phyloP scores from a whole-genome alignment of 1,284 basidiomycete genomes.

The Chalciporus sp. region DNA sequence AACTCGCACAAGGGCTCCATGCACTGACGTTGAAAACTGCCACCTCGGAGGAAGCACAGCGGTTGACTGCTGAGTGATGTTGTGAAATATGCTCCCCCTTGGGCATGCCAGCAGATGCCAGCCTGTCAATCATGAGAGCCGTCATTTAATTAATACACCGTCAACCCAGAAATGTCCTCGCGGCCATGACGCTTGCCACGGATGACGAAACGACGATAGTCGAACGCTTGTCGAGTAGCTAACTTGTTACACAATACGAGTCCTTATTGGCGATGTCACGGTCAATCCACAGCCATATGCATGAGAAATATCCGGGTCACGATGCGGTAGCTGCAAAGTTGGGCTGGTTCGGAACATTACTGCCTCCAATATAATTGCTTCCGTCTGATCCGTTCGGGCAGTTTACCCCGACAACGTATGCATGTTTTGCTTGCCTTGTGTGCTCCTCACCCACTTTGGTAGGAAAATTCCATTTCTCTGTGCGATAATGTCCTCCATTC shows the following conservation, averaged over 20 bases:
- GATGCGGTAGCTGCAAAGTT: constrained; percentile 7
- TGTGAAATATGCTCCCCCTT: constrained; percentile 22
- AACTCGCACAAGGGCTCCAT: constrained; percentile 70
- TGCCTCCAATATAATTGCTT: constrained; percentile 13
- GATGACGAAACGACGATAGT: constrained; percentile 12
- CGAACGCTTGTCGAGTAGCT: constrained; percentile 13
- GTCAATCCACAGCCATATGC: constrained; percentile 16
- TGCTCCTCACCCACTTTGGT: constrained; percentile 20
- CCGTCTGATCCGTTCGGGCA: constrained; percentile 34
- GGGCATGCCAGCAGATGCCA: constrained; percentile 14
- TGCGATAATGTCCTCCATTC: constrained; percentile 11
- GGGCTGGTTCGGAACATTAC: constrained; percentile 1
- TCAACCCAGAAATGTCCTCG: constrained; percentile 20
- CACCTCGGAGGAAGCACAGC: constrained; percentile 56
- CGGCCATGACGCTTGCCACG: constrained; percentile 17
- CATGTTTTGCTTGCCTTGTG: constrained; percentile 11
- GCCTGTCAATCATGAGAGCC: constrained; percentile 34
- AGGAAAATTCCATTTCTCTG: constrained; percentile 26
- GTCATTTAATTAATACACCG: constrained; percentile 32
- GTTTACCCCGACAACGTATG: constrained; percentile 13
- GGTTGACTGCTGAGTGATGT: constrained; percentile 25
- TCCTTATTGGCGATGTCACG: constrained; percentile 17
- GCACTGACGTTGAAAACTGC: constrained; percentile 76
- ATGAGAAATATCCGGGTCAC: constrained; percentile 19
- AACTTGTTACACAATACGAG: neutral